Conservation (phyloP, 176 grass and related monocot species). For the Melocanna baccifera region DNA sequence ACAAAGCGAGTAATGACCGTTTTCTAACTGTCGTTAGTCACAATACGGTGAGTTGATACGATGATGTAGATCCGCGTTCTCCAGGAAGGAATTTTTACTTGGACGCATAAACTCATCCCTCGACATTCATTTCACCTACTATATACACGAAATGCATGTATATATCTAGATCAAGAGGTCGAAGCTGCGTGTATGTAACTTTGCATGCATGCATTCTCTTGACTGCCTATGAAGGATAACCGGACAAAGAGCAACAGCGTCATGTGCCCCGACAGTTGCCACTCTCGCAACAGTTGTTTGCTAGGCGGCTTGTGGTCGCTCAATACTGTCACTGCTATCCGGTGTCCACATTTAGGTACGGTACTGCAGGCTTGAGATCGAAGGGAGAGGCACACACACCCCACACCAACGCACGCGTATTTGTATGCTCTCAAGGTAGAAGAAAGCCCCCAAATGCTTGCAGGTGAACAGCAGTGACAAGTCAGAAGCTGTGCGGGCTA, state of each 20-base stretch:
- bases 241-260: background rate
- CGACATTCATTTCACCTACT: too few species aligned
- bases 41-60: too few species aligned
- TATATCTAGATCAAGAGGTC: too few species aligned
- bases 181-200: background rate
- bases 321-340: background rate
- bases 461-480: background rate
- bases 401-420: background rate
- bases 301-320: background rate
- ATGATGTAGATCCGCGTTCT: too few species aligned
- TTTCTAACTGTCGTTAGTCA: too few species aligned
- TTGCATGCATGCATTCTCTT: background rate
- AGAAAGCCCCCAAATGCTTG: background rate
- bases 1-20: too few species aligned
- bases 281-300: background rate
- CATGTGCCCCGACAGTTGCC: conserved; percentile 11
- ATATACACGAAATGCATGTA: background rate
- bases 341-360: background rate
- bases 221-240: background rate
- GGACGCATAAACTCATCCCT: too few species aligned
- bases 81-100: too few species aligned
- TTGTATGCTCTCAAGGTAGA: background rate
- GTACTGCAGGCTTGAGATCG: background rate
- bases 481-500: background rate
- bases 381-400: background rate